Conservation (phyloP, 1,284 basidiomycete species). For the Veloporphyrellus conicus region DNA sequence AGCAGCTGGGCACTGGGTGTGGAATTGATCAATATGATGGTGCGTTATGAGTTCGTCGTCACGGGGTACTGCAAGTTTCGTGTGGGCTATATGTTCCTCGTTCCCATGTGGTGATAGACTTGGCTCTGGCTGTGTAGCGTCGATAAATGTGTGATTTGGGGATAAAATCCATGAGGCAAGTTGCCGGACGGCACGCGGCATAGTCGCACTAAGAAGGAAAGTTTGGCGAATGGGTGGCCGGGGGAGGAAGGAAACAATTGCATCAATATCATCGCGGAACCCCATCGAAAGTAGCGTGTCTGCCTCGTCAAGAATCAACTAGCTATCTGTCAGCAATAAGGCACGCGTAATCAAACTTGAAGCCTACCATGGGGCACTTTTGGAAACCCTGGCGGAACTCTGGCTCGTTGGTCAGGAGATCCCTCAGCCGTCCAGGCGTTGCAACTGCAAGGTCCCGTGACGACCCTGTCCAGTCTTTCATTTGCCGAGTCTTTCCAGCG, state of each 20-base stretch:
- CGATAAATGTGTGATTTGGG: slow-evolving; percentile 57
- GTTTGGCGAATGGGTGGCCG: slow-evolving; percentile 72
- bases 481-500: slow-evolving; percentile 59
- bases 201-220: slow-evolving; percentile 92
- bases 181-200: slow-evolving; percentile 61
- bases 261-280: slow-evolving; percentile 86
- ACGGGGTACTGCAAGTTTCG: neutral
- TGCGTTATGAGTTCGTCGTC: slow-evolving; percentile 44
- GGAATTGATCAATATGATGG: slow-evolving; percentile 81
- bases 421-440: slow-evolving; percentile 87
- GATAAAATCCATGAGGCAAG: slow-evolving; percentile 53
- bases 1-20: slow-evolving; percentile 68
- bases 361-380: slow-evolving; percentile 56
- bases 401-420: slow-evolving; percentile 67
- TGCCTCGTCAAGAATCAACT: slow-evolving; percentile 92
- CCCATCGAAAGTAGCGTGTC: slow-evolving; percentile 96
- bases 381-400: slow-evolving; percentile 52
- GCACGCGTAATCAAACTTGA: neutral
- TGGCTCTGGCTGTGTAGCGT: slow-evolving; percentile 48
- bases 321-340: slow-evolving; percentile 4
- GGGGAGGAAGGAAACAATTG: slow-evolving; percentile 71
- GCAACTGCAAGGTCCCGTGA: slow-evolving; percentile 86
- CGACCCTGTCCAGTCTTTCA: slow-evolving; percentile 61
- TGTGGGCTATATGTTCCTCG: neutral
- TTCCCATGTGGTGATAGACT: slow-evolving; percentile 15